phyloP scores from a whole-genome alignment of 805 yeast genomes.

The Candida cerambycidarum region DNA sequence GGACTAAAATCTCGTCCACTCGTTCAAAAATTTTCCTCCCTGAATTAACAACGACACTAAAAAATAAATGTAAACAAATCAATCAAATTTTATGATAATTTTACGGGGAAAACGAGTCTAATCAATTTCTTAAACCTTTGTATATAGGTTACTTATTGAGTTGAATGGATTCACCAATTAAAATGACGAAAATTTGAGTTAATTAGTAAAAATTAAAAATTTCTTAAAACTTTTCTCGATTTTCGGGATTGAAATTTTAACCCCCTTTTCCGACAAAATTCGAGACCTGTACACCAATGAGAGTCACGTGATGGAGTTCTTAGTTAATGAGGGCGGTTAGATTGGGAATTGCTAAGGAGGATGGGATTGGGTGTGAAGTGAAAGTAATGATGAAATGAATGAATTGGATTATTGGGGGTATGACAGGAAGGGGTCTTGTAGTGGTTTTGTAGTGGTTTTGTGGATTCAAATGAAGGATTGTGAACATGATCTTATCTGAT shows the following conservation, averaged over 20 bases:
- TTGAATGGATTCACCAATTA: background rate
- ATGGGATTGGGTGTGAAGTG: background rate
- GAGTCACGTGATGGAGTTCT: conserved; percentile 3
- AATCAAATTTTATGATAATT: conserved; percentile 9
- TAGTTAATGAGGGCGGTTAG: background rate
- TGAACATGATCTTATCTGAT: no score
- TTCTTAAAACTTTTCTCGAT: conserved; percentile 7
- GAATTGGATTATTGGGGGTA: background rate
- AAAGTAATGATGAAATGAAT: background rate
- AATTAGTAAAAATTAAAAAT: background rate
- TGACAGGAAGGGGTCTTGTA: background rate
- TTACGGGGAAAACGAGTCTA: background rate
- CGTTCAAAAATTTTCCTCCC: conserved; percentile 8
- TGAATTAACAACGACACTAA: conserved; percentile 6
- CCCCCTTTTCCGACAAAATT: background rate
- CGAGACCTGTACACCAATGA: background rate
- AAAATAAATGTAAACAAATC: conserved; percentile 5
- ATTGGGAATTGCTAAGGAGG: background rate
- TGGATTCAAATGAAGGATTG: background rate
- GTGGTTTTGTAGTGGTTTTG: background rate
- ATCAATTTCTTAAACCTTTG: background rate
- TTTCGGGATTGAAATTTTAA: conserved; percentile 6
- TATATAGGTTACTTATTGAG: conserved; percentile 1
- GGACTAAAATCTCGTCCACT: conserved; percentile 8
- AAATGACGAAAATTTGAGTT: conserved; percentile 2